Base-by-base conservation (phyloP, 768 basidiomycete genomes). In the Suillus subluteus region DNA sequence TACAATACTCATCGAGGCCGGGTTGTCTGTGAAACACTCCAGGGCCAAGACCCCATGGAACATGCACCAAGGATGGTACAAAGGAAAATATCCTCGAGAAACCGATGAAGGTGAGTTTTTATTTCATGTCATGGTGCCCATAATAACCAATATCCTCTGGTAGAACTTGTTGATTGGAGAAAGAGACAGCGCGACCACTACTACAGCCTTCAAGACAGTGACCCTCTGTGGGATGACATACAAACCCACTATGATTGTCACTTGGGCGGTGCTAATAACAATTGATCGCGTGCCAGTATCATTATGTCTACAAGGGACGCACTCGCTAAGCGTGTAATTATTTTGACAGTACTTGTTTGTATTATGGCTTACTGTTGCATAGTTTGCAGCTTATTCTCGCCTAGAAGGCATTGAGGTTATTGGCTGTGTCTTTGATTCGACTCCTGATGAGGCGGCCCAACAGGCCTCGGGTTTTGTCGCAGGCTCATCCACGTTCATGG, bases 31-130 rank as follows among this genome's bases (percentile, higher is more conserved):
- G 37, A 54, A 64, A 52, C 52, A 52, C 52, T 54, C n/a, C 16
- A 13, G 23, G 52, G 63, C 52, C 35, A 52, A 64, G 63, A 41
- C 23, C 26, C 21, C 44, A 23, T 64, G 63, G 23, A 64, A 64
- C 9, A 64, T 64, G 63, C 63, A 64, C 52, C 63, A 64, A 54
- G 63, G 52, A 30, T 64, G 63, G 63, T 64, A 56, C 35, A 32
- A 38, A 6, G 15, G 26, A 26, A 23, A 37, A 18, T 16, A 64
- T 37, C 52, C 35, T 30, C 23, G 48, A 50, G 48, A 50, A 50
- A 48, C 21, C 0, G n/a, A 48, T n/a, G 46, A 48, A 48, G 21
- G 46, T 48, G 46, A 48, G 4, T 48, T 0, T 48, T 48, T 46
- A 21, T 46, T 46, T 46, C n/a, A 46, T n/a, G n/a, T n/a, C 4